Evolutionary conservation across 2,329 filamentous ascomycete genomes (phyloP), one percentile per base, ranked within the genome.

Genomic region (Aspergillus flavus): DNA sequence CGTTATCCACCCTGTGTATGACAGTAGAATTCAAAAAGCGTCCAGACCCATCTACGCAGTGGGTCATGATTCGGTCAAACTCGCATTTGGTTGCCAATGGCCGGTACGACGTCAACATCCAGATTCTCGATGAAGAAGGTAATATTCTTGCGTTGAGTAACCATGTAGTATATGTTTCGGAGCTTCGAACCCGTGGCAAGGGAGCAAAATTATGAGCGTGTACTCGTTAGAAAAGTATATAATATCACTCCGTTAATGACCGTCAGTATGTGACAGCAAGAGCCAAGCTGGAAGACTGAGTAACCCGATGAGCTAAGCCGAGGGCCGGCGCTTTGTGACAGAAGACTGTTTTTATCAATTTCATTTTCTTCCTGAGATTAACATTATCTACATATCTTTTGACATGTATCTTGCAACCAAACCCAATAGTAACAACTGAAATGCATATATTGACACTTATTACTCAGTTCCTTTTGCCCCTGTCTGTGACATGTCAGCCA

Each of bases 21-120:
- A 68, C 69, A n/a, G 64, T 70, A 32, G 69, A 70, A 52, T 70
- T 71, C 57, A 71, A 71, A 57, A 66, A 64, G 34, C 68, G 65
- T 46, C 68, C 68, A 34, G 59, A 61, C 26, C 68, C 67, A 41
- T 41, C 52, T 7, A 71, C 62, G 23, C 52, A 65, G 59, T 70
- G 64, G 64, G 61, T 70, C 26, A 62, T 71, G 56, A 61, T 65
- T 16, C 60, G 67, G n/a, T 70, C 69, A 30, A 65, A 68, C 21
- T 70, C 69, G 21, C 39, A 63, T 52, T 62, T 59, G 30, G 65
- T 70, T 1, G 41, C 59, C 11, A 58, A 68, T 28, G 67, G 66
- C 39, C 64, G 68, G n/a, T 70, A 69, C n/a, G 67, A 70, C 57
- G 61, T 67, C 30, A 64, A 63, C 28, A 28, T 70, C 11, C 62